A percentile compares a stretch with the other conserved stretches of the same genome.
Evolutionary conservation across 768 basidiomycete species (phyloP).

Genomic region (Boletus reticuloceps): DNA sequence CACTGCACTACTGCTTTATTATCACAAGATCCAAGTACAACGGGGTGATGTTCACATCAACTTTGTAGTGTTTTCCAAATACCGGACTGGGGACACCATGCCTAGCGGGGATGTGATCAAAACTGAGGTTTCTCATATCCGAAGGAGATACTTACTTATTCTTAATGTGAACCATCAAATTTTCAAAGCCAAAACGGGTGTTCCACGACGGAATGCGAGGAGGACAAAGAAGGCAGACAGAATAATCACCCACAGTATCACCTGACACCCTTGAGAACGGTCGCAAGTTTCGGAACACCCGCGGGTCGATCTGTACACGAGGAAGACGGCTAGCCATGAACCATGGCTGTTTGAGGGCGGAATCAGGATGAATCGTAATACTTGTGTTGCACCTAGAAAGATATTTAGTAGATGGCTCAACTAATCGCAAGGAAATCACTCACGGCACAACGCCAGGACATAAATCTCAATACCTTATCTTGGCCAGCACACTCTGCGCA

Average conservation of each 20-base stretch:
- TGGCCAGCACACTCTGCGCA: constrained; percentile 17
- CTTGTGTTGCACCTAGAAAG: constrained; percentile 20
- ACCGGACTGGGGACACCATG: constrained; percentile 16
- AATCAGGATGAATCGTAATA: constrained; percentile 12
- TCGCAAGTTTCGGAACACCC: not conserved
- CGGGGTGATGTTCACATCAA: constrained; percentile 21
- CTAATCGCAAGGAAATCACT: not conserved
- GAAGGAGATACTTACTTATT: constrained; percentile 12
- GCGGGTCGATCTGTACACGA: not conserved
- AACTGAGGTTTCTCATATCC: not conserved
- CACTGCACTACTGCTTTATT: not conserved
- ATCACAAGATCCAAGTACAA: constrained; percentile 11
- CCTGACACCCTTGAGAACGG: not conserved
- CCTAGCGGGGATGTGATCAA: constrained; percentile 6
- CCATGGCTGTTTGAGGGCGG: constrained; percentile 9
- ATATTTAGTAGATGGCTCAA: not conserved
- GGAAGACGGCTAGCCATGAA: not conserved
- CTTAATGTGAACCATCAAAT: constrained; percentile 18
- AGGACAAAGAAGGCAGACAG: constrained; percentile 26
- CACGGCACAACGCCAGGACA: constrained; percentile 28
- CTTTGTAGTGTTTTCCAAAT: constrained; percentile 17
- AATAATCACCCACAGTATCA: constrained; percentile 13
- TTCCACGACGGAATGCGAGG: constrained; percentile 28
- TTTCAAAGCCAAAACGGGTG: constrained; percentile 15
- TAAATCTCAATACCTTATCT: constrained; percentile 1